Evolutionary conservation across 2,329 filamentous ascomycete genomes (phyloP), one percentile per base, ranked within the genome.

Genomic region (Colletotrichum nymphaeae): DNA sequence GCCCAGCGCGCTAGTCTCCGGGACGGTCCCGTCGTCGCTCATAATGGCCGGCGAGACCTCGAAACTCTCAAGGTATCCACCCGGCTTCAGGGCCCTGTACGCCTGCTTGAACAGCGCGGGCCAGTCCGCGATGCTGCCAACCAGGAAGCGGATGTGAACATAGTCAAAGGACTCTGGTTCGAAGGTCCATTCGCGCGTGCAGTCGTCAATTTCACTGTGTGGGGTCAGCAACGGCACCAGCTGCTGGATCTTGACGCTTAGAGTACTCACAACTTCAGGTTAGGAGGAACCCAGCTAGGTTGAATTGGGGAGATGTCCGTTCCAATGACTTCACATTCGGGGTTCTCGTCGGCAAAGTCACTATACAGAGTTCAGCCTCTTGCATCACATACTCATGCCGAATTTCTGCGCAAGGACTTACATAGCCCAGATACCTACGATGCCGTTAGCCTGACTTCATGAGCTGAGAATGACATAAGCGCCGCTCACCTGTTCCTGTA

Each of bases 281-380:
- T 93, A 42, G 86, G 84, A 3, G 90, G 89, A 1, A 91, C 85
- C 82, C 87, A 88, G 24, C 80, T 81, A 0, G 88, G 88, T 75
- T 90, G 89, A 14, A 89, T 89, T 0, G 88, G 88, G 5, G 88
- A 89, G n/a, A 91, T 82, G 77, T 91, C 89, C 14, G 87, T 88
- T 26, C 89, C 88, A 62, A 85, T 85, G 14, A 80, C 89, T 81
- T 78, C 83, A 75, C 78, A 84, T 74, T 82, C 78, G 35, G 87
- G 86, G 52, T 85, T 84, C 5, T 82, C 73, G 64, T 88, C 79
- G 75, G 83, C 80, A 64, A 84, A 80, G 75, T 90, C 89, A 73
- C 91, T 90, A 63, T 32, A 14, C 6, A 19, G 2, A 19, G 4
- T 14, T 37, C 24, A 56, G 66, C 58, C 5, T n/a, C 11, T 26